Evolutionary conservation across 371 early-diverging fungal species (phyloP).

Genomic region (Cokeromyces recurvatus): DNA sequence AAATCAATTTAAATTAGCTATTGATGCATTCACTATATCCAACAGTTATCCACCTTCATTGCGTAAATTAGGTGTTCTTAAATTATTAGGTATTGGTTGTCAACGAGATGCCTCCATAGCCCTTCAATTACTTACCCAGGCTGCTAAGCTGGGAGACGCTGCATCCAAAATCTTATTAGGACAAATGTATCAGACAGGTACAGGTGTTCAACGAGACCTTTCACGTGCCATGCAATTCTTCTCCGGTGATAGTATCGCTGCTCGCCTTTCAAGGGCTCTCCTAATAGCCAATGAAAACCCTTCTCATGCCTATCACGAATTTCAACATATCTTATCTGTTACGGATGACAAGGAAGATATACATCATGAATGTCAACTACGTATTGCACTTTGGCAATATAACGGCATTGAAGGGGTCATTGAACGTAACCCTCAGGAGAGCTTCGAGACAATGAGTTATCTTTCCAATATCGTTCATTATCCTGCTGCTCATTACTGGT

Average conservation of each 20-base stretch:
- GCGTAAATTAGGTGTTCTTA: slow-evolving; percentile 9
- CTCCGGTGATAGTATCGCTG: slow-evolving; percentile 9
- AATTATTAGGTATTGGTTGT: slow-evolving; percentile 10
- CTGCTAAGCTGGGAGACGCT: slow-evolving; percentile 10
- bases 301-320: slow-evolving; percentile 5
- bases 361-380: slow-evolving; percentile 10
- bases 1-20: neutral
- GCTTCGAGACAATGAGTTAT: slow-evolving; percentile 5
- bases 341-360: slow-evolving; percentile 11
- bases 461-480: slow-evolving; percentile 14
- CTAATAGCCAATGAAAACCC: slow-evolving; percentile 13
- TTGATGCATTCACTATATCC: slow-evolving; percentile 8
- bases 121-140: slow-evolving; percentile 6
- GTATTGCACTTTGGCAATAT: slow-evolving; percentile 16
- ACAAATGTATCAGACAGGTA: slow-evolving; percentile 15
- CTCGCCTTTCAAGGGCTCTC: slow-evolving; percentile 9
- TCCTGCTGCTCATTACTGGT: slow-evolving; percentile 12
- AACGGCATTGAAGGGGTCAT: slow-evolving; percentile 10
- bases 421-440: slow-evolving; percentile 4
- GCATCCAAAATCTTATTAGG: slow-evolving; percentile 13
- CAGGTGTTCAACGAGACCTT: slow-evolving; percentile 1
- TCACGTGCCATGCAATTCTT: slow-evolving; percentile 8
- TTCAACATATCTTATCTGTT: slow-evolving; percentile 1
- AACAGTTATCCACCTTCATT: slow-evolving; percentile 1
- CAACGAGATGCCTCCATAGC: neutral